Base-by-base conservation (phyloP, 176 grass and related monocot genomes). In the Musa schizocarpa region DNA sequence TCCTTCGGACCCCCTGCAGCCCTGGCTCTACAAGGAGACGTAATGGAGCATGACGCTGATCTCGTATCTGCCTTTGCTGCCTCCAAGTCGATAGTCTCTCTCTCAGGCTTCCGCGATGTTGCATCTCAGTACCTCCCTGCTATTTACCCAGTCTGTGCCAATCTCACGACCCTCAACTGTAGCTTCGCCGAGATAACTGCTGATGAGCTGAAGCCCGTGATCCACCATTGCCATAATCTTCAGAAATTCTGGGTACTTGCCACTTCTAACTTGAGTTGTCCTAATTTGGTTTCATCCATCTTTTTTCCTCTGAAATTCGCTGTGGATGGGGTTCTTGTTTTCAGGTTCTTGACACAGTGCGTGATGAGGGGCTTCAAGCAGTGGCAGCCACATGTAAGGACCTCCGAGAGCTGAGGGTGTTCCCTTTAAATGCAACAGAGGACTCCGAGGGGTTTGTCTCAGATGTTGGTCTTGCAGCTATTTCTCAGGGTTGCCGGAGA, bases 11-110 rank as follows among this genome's bases (percentile, higher is more conserved):
- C 4, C 34, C 34, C 34, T 43, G 34, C 34, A 6, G 34, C 34
- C 34, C 34, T 43, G 34, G 34, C 4, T 43, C 34, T 5, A 43
- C 34, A 43, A 43, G 34, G 34, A 43, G 34, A 43, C 4, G 34
- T 43, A 43, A 43, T 43, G 17, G 86, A 80, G 17, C 13, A 83
- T 62, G 89, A 80, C 17, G 50, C 79, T 5, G 86, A 96, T 50
- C 85, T 96, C 2, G 86, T 76, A 64, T 64, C 89, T 26, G 83
- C 84, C 72, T 96, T 96, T 51, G 84, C 67, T n/a, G 68, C 79
- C 27, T 82, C 89, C 24, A 87, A 52, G 69, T 96, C 89, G 2
- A 82, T 96, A 9, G 70, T 80, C 77, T 96, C 86, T 76, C 69
- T 96, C 24, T 96, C 72, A 0, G 72, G 72, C 55, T 74, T 74